Base-by-base conservation (phyloP, 73 alveolate species). In the Urostyla sp. region DNA sequence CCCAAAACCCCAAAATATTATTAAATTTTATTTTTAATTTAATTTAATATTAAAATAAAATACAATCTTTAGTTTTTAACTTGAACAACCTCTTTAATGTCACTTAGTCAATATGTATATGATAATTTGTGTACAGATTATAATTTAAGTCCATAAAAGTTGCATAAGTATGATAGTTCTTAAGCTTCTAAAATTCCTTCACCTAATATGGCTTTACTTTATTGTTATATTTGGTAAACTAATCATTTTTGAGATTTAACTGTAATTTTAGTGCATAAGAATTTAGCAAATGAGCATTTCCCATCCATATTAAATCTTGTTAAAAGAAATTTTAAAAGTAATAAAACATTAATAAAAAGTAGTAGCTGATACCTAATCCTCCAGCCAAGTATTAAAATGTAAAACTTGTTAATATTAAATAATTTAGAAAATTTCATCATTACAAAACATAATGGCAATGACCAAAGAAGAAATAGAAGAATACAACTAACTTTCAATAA, bases 291-390 rank as follows among this genome's bases (percentile, higher is more conserved):
- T 43, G 60, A 40, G 79, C 61, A 6, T 63, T 63, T 63, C 40
- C 79, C 7, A 63, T 63, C 44, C 79, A 63, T 38, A 7, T 63
- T 5, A 63, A 63, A 43, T 63, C 79, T 40, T 63, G 79, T 40
- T 57, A 63, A 32, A 63, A 63, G 35, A 63, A 24, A 63, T 63
- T 37, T 44, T 18, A 21, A 4, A 63, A 63, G 35, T 57, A 63
- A 16, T 20, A 63, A 38, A 60, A 63, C 2, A 63, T 24, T 24
- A 40, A 36, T 2, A 13, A 36, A 20, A 5, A 63, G 28, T 43
- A 28, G 13, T 5, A 6, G 35, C 37, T 1, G 7, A 24, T 63
- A 4, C 79, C 79, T 15, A 24, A 63, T 43, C 79, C 79, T 18
- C 79, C 79, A 7, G 44, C 44, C 15, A 3, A 63, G 30, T 63